Evolutionary conservation across 176 grass and related monocot species (phyloP).

Genomic region (Oryza coarctata): DNA sequence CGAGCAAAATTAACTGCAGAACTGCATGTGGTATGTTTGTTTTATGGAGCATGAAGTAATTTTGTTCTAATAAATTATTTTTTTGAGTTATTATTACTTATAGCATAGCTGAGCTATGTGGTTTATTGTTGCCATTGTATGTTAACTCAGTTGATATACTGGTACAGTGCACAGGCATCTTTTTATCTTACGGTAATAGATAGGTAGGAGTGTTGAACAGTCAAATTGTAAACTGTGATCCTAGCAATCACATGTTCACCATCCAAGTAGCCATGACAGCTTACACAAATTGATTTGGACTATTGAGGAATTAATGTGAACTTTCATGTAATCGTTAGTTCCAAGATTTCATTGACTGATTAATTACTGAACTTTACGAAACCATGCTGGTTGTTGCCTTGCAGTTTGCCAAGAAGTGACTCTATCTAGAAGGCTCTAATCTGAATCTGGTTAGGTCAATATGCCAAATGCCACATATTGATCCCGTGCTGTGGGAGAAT

Average conservation of each 20-base stretch:
- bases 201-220: neutral
- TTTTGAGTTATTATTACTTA: neutral
- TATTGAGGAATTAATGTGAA: neutral
- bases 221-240: neutral
- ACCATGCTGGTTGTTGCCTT: neutral
- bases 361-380: neutral
- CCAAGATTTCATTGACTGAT: neutral
- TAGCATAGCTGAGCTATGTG: neutral
- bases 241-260: neutral
- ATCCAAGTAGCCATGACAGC: neutral
- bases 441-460: neutral
- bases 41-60: neutral
- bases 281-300: neutral
- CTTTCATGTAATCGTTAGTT: neutral
- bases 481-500: neutral
- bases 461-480: neutral
- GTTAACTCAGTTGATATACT: neutral
- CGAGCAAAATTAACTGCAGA: neutral
- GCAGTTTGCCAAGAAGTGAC: neutral
- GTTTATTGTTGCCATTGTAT: neutral
- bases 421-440: neutral
- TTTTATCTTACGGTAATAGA: neutral
- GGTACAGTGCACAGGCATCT: neutral
- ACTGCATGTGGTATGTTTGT: neutral
- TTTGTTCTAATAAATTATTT: neutral